phyloP scores from a whole-genome alignment of 2,329 filamentous ascomycete species.

The Verticillium tricorpus region DNA sequence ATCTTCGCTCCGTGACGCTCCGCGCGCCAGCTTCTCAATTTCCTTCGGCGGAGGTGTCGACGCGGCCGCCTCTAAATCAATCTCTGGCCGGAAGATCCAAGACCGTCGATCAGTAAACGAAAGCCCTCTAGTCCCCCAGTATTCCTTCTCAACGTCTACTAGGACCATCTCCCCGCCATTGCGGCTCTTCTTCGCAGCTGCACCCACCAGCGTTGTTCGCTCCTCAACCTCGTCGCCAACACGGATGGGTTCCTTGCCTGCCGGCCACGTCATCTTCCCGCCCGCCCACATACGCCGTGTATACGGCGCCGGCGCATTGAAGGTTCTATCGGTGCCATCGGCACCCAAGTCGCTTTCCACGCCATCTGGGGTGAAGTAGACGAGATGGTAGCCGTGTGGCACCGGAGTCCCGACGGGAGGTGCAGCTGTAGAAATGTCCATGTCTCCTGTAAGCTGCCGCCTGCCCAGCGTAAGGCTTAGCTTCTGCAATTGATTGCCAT shows the following conservation, averaged over 20 bases:
- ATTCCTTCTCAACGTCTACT: slow-evolving; percentile 59
- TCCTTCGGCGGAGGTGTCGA: slow-evolving; percentile 13
- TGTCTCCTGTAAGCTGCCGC: slow-evolving; percentile 30
- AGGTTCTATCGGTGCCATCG: slow-evolving; percentile 58
- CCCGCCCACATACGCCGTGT: slow-evolving; percentile 66
- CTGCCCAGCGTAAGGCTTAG: slow-evolving; percentile 55
- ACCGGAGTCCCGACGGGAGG: slow-evolving; percentile 42
- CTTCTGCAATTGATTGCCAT: slow-evolving; percentile 60
- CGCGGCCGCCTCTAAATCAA: slow-evolving; percentile 14
- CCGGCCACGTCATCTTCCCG: slow-evolving; percentile 51
- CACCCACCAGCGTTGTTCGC: slow-evolving; percentile 49
- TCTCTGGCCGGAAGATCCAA: slow-evolving; percentile 39
- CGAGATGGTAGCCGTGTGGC: slow-evolving; percentile 57
- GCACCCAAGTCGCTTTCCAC: slow-evolving; percentile 48
- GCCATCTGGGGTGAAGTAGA: slow-evolving; percentile 57
- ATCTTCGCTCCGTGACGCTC: slow-evolving; percentile 22
- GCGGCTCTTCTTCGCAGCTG: slow-evolving; percentile 48
- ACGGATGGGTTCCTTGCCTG: slow-evolving; percentile 14
- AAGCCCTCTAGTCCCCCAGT: slow-evolving; percentile 45
- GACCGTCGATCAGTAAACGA: slow-evolving; percentile 51
- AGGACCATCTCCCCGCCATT: slow-evolving; percentile 59
- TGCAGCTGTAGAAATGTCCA: slow-evolving; percentile 29
- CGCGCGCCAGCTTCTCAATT: slow-evolving; percentile 4
- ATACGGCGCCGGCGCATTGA: slow-evolving; percentile 56
- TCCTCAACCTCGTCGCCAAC: slow-evolving; percentile 55